These are phyloP conservation scores for Buddleja alternifolia DNA, from an alignment of 257 asterid genomes.

Conservation along the genomic window DNA sequence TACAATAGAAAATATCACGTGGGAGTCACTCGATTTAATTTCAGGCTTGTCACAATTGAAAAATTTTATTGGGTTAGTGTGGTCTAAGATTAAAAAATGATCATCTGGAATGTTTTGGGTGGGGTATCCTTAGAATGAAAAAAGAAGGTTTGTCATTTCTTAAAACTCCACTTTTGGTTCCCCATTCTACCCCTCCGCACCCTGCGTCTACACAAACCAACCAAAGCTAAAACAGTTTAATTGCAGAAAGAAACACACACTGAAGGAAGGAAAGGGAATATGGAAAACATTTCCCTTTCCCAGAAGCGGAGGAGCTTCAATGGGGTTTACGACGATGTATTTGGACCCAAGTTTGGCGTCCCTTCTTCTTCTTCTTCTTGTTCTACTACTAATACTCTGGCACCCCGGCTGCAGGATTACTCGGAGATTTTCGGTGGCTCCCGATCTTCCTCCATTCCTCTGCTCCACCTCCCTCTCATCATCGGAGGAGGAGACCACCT, in stretches of 20 bases:
- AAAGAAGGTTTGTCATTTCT: conserved; percentile 31
- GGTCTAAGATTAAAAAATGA: too few species aligned
- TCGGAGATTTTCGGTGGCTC: conserved; percentile 85
- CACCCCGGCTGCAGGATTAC: conserved; percentile 88
- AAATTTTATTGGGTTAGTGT: too few species aligned
- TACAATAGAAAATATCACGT: too few species aligned
- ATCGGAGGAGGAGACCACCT: conserved; percentile 38
- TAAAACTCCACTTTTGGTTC: conserved; percentile 1
- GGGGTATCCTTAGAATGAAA: too few species aligned
- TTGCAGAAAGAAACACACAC: neutral
- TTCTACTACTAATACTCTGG: too few species aligned
- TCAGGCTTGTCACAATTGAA: too few species aligned
- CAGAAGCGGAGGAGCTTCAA: too few species aligned
- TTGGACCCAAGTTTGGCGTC: conserved; percentile 58
- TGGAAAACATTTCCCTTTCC: conserved; percentile 68
- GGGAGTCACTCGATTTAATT: too few species aligned
- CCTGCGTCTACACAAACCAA: neutral
- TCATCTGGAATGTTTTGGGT: too few species aligned
- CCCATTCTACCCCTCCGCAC: conserved; percentile 36
- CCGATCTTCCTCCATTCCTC: conserved; percentile 78
- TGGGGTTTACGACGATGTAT: conserved; percentile 82
- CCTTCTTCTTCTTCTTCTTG: too few species aligned
- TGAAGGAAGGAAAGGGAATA: conserved; percentile 23
- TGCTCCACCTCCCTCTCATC: conserved; percentile 67
- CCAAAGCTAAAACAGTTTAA: neutral